Percentiles rank a stretch among this genome's conserved stretches.
Evolutionary conservation across 163 green algal genomes (phyloP).

Genomic region (Trebouxia gelatinosa): DNA sequence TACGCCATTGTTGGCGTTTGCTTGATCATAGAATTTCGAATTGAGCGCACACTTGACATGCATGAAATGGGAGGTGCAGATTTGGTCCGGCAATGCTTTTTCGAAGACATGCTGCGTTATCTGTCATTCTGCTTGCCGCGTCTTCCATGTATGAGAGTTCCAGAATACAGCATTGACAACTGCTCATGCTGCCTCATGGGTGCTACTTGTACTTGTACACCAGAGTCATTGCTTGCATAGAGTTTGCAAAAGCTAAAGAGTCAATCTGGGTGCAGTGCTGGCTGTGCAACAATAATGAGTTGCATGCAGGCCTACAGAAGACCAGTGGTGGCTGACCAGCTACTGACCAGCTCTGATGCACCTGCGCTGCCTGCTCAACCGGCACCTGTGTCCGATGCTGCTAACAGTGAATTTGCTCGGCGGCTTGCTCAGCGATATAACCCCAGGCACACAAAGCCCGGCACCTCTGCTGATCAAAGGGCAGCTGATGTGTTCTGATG

Average conservation of each 20-base stretch:
- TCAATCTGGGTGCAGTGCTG: too few relatives aligned
- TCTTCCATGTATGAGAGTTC: background rate
- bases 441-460: background rate
- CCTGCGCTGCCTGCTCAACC: background rate
- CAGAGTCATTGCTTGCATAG: too few relatives aligned
- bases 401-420: constrained; percentile 21
- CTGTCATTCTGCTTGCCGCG: background rate
- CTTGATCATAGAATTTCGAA: background rate
- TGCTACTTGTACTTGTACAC: too few relatives aligned
- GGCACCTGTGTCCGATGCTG: background rate
- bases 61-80: background rate
- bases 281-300: background rate
- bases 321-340: background rate
- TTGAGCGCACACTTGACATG: background rate
- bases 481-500: constrained; percentile 1
- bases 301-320: background rate
- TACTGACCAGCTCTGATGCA: too few relatives aligned
- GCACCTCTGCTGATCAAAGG: background rate
- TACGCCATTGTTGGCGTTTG: background rate
- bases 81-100: too few relatives aligned
- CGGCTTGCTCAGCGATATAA: constrained; percentile 11
- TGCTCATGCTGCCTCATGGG: too few relatives aligned
- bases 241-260: too few relatives aligned
- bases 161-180: background rate
- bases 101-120: background rate